These are phyloP conservation scores for Pezicula carpinea DNA, from an alignment of 2,329 filamentous ascomycete species.

Conservation along the genomic window DNA sequence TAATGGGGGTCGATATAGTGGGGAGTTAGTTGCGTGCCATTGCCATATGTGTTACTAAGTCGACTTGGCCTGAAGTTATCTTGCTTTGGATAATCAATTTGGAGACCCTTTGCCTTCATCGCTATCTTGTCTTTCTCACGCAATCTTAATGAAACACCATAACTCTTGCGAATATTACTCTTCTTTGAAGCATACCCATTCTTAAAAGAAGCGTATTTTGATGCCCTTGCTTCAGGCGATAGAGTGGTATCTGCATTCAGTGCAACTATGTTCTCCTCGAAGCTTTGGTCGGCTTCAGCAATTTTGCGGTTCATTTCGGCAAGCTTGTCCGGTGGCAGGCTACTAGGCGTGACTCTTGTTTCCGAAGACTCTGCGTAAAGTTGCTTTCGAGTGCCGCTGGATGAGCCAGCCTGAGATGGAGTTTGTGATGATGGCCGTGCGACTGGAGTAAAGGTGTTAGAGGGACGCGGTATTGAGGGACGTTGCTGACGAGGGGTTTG, in stretches of 20 bases:
- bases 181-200: conserved; percentile 24
- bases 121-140: conserved; percentile 22
- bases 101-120: conserved; percentile 1
- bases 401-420: not conserved
- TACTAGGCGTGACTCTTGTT: conserved; percentile 16
- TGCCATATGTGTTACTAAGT: not conserved
- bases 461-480: not conserved
- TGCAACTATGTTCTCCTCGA: conserved; percentile 5
- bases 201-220: conserved; percentile 15
- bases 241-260: conserved; percentile 6
- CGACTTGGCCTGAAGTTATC: no score
- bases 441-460: not conserved
- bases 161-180: conserved; percentile 20
- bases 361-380: not conserved
- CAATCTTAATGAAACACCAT: conserved; percentile 24
- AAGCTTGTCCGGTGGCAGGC: conserved; percentile 13
- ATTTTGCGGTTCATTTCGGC: conserved; percentile 17
- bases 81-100: not conserved
- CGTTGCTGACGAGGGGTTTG: not conserved
- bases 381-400: not conserved
- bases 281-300: conserved; percentile 12
- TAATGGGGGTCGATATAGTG: not conserved
- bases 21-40: not conserved
- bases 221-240: conserved; percentile 5
- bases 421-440: not conserved